Evolutionary conservation across 2,329 filamentous ascomycete species (phyloP), one percentile per base, ranked within the genome.

Genomic region (Diaporthe nobilis): DNA sequence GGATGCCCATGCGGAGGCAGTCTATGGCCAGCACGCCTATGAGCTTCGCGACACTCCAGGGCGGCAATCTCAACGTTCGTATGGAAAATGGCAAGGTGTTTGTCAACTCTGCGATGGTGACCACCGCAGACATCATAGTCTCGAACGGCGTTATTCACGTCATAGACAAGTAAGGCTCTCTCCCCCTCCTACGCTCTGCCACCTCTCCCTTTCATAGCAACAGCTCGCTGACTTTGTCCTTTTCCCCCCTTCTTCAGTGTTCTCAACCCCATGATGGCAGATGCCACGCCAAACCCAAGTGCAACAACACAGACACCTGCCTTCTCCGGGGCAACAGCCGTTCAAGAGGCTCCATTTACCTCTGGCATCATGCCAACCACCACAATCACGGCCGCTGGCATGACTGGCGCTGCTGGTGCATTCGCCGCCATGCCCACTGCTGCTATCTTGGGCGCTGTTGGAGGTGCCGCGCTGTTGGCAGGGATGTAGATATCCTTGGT

Each of bases 81-180:
- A 81, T 83, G 57, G 79, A 79, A 17, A 80, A 80, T 15, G 84
- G 84, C 74, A 82, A 82, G n/a, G 77, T 83, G 47, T 86, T 73
- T 17, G 57, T 73, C 31, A 73, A 73, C 79, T 82, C 84, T 2
- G 90, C 90, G 3, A 84, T 85, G 77, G 85, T 92, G 44, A 82
- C 88, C 2, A 81, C 84, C 2, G 82, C 86, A 1, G 86, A 92
- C 79, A 82, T 90, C 3, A 81, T 92, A 7, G 82, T 88, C 15
- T 84, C 84, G 44, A 91, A 91, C 77, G 90, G 90, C 37, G 90
- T 92, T 2, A 84, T 76, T 77, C 80, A 84, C 51, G 81, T 88
- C n/a, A 78, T 85, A 13, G 79, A 80, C 53, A 75, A 81, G 4
- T 82, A 85, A 77, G 81, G 84, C 49, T 77, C 84, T 9, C 70